These are phyloP conservation scores for Termitomyces sp. DNA, from an alignment of 768 basidiomycete species.

Conservation along the genomic window DNA sequence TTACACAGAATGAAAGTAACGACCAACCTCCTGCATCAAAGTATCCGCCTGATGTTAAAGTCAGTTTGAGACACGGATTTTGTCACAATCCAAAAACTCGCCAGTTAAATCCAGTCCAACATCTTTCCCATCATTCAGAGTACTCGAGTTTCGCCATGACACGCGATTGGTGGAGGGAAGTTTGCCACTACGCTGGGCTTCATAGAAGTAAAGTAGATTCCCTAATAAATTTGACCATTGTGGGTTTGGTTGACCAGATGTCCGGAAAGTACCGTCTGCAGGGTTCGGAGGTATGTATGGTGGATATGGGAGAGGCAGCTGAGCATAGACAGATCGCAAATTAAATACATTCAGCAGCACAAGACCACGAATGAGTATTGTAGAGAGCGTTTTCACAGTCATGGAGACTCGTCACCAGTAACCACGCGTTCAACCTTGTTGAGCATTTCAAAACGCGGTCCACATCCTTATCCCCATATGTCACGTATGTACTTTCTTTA, in stretches of 20 bases:
- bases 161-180: constrained; percentile 69
- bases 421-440: background rate
- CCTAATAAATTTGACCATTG: constrained; percentile 85
- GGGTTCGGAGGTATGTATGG: constrained; percentile 60
- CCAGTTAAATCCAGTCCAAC: constrained; percentile 71
- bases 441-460: background rate
- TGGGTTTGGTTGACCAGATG: constrained; percentile 51
- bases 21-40: constrained; percentile 85
- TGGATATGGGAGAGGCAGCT: constrained; percentile 58
- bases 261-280: constrained; percentile 45
- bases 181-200: constrained; percentile 81
- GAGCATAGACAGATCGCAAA: constrained; percentile 33
- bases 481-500: background rate
- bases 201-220: constrained; percentile 82
- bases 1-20: background rate
- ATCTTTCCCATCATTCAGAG: constrained; percentile 70
- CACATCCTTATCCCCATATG: background rate
- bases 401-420: background rate
- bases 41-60: constrained; percentile 51
- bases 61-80: background rate
- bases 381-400: constrained; percentile 10
- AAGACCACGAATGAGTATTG: constrained; percentile 16
- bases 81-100: constrained; percentile 8
- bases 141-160: constrained; percentile 82
- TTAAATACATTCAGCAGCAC: constrained; percentile 14